phyloP scores from a whole-genome alignment of 2,329 filamentous ascomycete species.

The Diaporthe sp. region DNA sequence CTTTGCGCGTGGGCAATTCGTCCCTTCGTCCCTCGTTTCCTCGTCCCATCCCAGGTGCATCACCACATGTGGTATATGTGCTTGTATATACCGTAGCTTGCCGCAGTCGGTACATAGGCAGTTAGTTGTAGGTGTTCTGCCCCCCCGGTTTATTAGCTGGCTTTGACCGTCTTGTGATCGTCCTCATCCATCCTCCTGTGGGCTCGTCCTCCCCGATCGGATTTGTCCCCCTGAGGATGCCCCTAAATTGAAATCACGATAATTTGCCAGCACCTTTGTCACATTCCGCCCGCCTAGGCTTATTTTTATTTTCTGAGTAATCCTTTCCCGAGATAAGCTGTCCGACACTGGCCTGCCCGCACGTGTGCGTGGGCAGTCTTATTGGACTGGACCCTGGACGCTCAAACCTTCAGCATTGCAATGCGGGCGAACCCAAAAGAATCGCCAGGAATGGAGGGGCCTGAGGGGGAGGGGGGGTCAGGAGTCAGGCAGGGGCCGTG shows the following conservation, averaged over 20 bases:
- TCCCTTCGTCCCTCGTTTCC: background rate
- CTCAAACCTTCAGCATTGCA: slow-evolving; percentile 24
- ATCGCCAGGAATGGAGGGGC: slow-evolving; percentile 7
- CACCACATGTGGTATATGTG: background rate
- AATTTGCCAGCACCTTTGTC: slow-evolving; percentile 41
- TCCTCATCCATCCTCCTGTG: slow-evolving; percentile 35
- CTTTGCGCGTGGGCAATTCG: background rate
- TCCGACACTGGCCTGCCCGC: background rate
- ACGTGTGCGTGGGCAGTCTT: slow-evolving; percentile 15
- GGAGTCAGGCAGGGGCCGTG: slow-evolving; percentile 33
- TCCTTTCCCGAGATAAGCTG: slow-evolving; percentile 34
- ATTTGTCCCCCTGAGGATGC: slow-evolving; percentile 30
- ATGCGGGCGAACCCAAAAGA: slow-evolving; percentile 27
- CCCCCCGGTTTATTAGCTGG: slow-evolving; percentile 18
- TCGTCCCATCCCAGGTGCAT: slow-evolving; percentile 8
- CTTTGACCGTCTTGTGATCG: slow-evolving; percentile 42
- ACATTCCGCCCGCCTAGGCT: slow-evolving; percentile 13
- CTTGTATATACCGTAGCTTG: background rate
- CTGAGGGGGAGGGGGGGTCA: background rate
- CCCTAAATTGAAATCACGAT: slow-evolving; percentile 42
- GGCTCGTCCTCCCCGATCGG: slow-evolving; percentile 37
- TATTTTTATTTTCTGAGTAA: slow-evolving; percentile 19
- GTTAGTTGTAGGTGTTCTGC: background rate
- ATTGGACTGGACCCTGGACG: slow-evolving; percentile 19
- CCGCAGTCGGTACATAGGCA: background rate